phyloP scores from a whole-genome alignment of 176 grass and related monocot genomes.

The Paspalum notatum region DNA sequence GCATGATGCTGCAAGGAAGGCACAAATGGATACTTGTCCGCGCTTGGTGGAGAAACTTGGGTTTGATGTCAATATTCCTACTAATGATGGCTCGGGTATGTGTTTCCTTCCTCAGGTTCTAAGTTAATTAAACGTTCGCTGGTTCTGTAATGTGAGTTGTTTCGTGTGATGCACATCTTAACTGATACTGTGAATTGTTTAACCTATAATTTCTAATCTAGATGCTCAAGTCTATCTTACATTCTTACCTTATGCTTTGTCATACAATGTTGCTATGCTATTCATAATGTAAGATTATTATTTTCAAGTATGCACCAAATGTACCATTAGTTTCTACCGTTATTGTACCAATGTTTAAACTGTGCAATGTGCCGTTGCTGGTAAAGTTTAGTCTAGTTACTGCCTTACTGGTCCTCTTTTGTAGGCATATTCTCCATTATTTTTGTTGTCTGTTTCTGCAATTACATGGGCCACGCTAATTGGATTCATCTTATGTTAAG shows the following conservation, averaged over 20 bases:
- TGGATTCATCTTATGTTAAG: not conserved
- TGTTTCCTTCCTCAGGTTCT: not conserved
- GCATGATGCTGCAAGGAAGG: slow-evolving; percentile 1
- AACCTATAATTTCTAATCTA: not conserved
- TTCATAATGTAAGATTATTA: not conserved
- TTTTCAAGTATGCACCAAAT: not conserved
- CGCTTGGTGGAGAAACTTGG: slow-evolving; percentile 21
- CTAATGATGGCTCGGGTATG: slow-evolving; percentile 29
- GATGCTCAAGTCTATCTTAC: not conserved
- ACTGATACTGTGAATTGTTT: not conserved
- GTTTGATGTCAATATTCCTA: slow-evolving; percentile 2
- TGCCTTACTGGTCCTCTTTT: not conserved
- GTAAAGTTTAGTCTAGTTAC: not conserved
- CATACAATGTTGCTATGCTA: not conserved
- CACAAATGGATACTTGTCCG: slow-evolving; percentile 9
- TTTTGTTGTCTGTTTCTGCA: not conserved
- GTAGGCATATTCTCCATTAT: not conserved
- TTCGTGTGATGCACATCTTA: not conserved
- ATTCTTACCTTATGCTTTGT: not conserved
- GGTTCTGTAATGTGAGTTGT: not conserved
- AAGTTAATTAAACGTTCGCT: not conserved
- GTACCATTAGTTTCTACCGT: not conserved
- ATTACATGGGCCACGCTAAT: not conserved
- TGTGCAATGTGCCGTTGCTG: not conserved
- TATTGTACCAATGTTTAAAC: not conserved